These are phyloP conservation scores for Botrytis paeoniae DNA, from an alignment of 2,329 filamentous ascomycete genomes.

Conservation along the genomic window DNA sequence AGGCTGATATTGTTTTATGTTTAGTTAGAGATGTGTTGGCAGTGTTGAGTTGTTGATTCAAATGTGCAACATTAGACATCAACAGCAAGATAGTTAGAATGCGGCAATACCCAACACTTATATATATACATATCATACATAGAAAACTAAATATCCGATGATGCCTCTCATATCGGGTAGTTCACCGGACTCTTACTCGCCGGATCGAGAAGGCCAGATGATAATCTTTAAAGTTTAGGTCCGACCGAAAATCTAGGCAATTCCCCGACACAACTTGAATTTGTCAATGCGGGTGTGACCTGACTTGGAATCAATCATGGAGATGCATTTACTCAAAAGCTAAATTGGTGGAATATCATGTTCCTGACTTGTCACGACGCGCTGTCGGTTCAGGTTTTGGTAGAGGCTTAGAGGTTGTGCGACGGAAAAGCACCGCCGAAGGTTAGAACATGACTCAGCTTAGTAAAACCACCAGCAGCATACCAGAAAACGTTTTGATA, in stretches of 20 bases:
- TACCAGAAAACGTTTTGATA: background rate
- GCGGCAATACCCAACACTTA: constrained; percentile 11
- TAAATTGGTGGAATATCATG: background rate
- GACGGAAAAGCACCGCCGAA: background rate
- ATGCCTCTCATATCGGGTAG: background rate
- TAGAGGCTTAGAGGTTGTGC: background rate
- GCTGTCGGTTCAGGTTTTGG: background rate
- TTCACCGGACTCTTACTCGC: background rate
- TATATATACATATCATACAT: background rate
- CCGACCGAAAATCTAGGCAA: background rate
- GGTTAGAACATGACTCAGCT: constrained; percentile 10
- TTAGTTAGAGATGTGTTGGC: constrained; percentile 8
- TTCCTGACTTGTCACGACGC: constrained; percentile 9
- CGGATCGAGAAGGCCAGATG: constrained; percentile 17
- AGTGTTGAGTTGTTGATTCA: constrained; percentile 15
- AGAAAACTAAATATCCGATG: background rate
- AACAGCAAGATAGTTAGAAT: constrained; percentile 2
- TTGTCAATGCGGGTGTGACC: constrained; percentile 15
- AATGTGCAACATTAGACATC: constrained; percentile 13
- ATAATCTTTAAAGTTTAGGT: constrained; percentile 12
- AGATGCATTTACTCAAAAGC: background rate
- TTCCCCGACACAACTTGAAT: constrained; percentile 1
- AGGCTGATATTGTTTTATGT: background rate
- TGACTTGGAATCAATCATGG: background rate
- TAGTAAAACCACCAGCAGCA: background rate